phyloP scores from a whole-genome alignment of 148 eudicot genomes.

The Persicaria tinctoria region DNA sequence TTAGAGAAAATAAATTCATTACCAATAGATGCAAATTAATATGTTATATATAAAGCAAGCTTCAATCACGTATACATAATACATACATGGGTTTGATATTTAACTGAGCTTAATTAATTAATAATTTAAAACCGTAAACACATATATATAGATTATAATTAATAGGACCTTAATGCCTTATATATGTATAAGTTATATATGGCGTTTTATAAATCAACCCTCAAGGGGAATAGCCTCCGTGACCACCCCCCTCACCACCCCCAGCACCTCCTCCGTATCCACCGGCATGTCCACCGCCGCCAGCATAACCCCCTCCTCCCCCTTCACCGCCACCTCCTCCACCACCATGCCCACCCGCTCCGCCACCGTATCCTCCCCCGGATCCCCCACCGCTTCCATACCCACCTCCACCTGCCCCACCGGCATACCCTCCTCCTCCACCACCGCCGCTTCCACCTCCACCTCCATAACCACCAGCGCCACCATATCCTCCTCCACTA shows the following conservation, averaged over 20 bases:
- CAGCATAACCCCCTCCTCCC: slow-evolving; percentile 20
- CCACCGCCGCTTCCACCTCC: slow-evolving; percentile 10
- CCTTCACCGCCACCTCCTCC: slow-evolving; percentile 34
- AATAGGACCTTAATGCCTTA: no score
- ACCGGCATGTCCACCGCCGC: slow-evolving; percentile 13
- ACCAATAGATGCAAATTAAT: no score
- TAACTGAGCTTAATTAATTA: no score
- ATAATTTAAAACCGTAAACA: no score
- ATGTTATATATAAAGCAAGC: no score
- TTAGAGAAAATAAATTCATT: no score
- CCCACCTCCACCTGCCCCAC: slow-evolving; percentile 8
- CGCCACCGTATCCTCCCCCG: slow-evolving; percentile 10
- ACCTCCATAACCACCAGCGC: slow-evolving; percentile 3
- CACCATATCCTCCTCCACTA: slow-evolving; percentile 1
- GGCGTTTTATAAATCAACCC: neutral
- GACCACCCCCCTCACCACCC: slow-evolving; percentile 15
- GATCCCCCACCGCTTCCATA: neutral
- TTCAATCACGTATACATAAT: no score
- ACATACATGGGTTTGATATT: no score
- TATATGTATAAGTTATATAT: no score
- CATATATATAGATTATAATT: no score
- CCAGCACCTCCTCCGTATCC: slow-evolving; percentile 8
- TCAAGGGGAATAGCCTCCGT: slow-evolving; percentile 22
- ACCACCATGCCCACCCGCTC: slow-evolving; percentile 27
- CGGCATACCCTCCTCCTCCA: slow-evolving; percentile 9